Evolutionary conservation across 1,284 basidiomycete genomes (phyloP).

Genomic region (Tetrapyrgos nigripes): DNA sequence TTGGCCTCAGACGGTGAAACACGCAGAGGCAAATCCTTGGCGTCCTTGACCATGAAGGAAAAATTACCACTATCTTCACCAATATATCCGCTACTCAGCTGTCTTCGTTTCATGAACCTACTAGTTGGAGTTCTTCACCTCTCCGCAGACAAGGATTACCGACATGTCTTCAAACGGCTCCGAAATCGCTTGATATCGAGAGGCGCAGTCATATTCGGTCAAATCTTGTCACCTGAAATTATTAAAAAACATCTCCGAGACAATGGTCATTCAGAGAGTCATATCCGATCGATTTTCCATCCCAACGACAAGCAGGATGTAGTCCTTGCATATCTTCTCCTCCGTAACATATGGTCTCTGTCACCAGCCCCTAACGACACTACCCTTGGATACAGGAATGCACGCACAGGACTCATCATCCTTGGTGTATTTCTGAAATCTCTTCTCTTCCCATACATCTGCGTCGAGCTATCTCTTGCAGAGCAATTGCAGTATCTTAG

Average conservation of each 20-base stretch:
- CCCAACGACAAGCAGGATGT: constrained; percentile 42
- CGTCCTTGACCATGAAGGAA: neutral
- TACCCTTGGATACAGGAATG: constrained; percentile 21
- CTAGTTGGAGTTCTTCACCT: constrained; percentile 10
- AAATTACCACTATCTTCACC: neutral
- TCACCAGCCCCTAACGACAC: constrained; percentile 14
- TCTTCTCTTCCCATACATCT: too few relatives aligned
- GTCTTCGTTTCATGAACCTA: constrained; percentile 14
- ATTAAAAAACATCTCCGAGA: neutral
- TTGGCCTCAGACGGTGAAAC: constrained; percentile 7
- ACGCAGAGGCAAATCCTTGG: neutral
- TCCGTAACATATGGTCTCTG: constrained; percentile 33
- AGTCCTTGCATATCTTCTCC: constrained; percentile 29
- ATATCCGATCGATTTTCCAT: neutral
- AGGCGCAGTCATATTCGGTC: neutral
- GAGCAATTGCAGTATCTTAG: constrained; percentile 44
- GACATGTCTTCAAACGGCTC: constrained; percentile 10
- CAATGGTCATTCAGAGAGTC: neutral
- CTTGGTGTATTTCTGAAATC: constrained; percentile 33
- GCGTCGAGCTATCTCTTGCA: constrained; percentile 35
- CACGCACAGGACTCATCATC: constrained; percentile 26
- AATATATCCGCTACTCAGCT: constrained; percentile 7
- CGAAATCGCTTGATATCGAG: neutral
- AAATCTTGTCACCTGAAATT: neutral
- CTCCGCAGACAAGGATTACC: constrained; percentile 13